A percentile compares a stretch with the other conserved stretches of the same genome.
These are phyloP conservation scores for Plasmodium knowlesi DNA, from an alignment of 169 alveolate genomes.

Conservation along the genomic window DNA sequence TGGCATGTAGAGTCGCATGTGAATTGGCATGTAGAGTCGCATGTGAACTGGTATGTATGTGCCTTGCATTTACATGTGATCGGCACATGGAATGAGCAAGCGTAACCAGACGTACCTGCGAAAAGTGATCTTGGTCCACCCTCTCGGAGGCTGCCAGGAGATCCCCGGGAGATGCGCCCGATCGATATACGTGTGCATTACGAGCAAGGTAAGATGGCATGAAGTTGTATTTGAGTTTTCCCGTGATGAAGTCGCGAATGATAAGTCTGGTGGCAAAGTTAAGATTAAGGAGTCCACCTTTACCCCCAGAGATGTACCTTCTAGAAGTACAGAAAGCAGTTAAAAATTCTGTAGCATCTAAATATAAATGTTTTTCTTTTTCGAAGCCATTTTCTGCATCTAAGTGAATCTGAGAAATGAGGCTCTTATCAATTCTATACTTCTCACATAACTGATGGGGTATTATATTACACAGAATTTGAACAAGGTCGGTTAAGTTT, in stretches of 20 bases:
- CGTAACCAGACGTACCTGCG: background rate
- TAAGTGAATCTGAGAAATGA: constrained; percentile 40
- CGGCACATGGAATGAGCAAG: background rate
- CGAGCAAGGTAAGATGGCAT: constrained; percentile 70
- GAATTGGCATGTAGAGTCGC: background rate
- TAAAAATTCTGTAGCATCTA: constrained; percentile 87
- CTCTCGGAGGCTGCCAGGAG: background rate
- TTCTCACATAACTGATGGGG: constrained; percentile 87
- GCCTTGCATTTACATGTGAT: no score
- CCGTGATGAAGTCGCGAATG: constrained; percentile 94
- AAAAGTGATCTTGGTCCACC: background rate
- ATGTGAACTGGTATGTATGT: background rate
- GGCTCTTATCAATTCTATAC: constrained; percentile 70
- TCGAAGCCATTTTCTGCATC: constrained; percentile 76
- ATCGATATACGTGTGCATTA: background rate
- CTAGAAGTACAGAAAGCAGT: constrained; percentile 87
- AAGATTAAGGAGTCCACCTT: constrained; percentile 96
- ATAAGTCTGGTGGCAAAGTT: constrained; percentile 95
- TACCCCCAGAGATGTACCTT: constrained; percentile 89
- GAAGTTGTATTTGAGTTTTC: constrained; percentile 90
- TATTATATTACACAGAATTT: constrained; percentile 93
- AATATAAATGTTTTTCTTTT: constrained; percentile 76
- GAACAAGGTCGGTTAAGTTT: constrained; percentile 93
- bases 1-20: background rate
- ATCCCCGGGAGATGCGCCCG: background rate